phyloP scores from a whole-genome alignment of 805 yeast species.

The Metschnikowia drakensbergensis region DNA sequence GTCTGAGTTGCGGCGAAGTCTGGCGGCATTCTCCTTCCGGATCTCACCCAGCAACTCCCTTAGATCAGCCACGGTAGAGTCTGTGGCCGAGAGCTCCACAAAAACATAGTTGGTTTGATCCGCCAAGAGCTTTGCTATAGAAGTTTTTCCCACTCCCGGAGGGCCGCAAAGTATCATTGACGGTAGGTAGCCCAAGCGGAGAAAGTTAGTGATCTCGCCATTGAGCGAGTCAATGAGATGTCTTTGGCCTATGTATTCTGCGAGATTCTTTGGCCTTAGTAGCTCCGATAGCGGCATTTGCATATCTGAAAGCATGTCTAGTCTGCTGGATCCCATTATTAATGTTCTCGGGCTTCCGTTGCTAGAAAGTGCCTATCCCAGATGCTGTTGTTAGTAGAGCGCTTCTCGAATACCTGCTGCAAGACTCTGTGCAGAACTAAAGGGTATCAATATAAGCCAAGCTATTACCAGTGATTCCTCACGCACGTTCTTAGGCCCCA shows the following conservation, averaged over 20 bases:
- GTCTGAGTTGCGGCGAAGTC: slow-evolving; percentile 19
- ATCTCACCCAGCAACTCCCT: slow-evolving; percentile 54
- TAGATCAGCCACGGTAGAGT: slow-evolving; percentile 62
- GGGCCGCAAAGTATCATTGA: slow-evolving; percentile 93
- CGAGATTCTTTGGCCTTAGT: slow-evolving; percentile 69
- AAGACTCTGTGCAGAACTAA: neutral
- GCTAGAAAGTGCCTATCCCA: no score
- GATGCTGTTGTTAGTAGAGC: neutral
- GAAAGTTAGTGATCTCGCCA: slow-evolving; percentile 65
- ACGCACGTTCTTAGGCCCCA: no score
- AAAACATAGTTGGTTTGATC: slow-evolving; percentile 51
- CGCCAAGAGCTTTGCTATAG: slow-evolving; percentile 69
- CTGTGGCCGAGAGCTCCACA: slow-evolving; percentile 83
- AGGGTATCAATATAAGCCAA: no score
- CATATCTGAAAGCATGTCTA: neutral
- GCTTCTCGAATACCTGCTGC: neutral
- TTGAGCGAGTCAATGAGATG: slow-evolving; percentile 58
- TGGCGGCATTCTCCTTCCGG: slow-evolving; percentile 43
- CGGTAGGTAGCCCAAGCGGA: slow-evolving; percentile 65
- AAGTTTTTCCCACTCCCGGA: slow-evolving; percentile 94
- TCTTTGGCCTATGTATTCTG: slow-evolving; percentile 79
- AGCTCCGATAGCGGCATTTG: slow-evolving; percentile 65
- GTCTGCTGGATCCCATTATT: neutral
- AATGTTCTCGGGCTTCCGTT: neutral
- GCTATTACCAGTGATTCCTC: no score